Percentiles rank a stretch among this genome's conserved stretches.
These are phyloP conservation scores for Ciborinia camelliae DNA, from an alignment of 2,329 filamentous ascomycete genomes.

Conservation along the genomic window DNA sequence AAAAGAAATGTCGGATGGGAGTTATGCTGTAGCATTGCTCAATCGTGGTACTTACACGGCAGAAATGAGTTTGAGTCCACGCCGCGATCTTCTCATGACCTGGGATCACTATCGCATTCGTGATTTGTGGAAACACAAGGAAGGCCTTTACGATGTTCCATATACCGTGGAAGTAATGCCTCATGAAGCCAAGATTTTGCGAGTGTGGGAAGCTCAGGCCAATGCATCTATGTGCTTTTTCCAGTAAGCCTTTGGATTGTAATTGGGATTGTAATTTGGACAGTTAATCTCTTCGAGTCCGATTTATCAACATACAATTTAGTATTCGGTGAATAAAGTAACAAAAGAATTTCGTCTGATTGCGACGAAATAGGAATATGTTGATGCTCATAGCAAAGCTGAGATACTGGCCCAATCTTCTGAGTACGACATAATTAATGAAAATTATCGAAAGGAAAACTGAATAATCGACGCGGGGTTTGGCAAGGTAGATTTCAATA, in stretches of 20 bases:
- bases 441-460: not conserved
- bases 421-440: not conserved
- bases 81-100: constrained; percentile 23
- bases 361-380: not conserved
- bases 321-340: not conserved
- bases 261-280: too few relatives aligned
- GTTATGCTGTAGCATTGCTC: constrained; percentile 27
- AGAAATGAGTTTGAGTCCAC: constrained; percentile 26
- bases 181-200: constrained; percentile 27
- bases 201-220: constrained; percentile 21
- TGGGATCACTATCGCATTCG: constrained; percentile 26
- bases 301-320: not conserved
- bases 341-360: not conserved
- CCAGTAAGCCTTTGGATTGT: not conserved
- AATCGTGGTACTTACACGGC: constrained; percentile 26
- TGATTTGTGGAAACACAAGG: constrained; percentile 30
- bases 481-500: not conserved
- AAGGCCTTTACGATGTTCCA: constrained; percentile 27
- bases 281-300: not conserved
- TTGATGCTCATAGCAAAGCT: not conserved
- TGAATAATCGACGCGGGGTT: not conserved
- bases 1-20: constrained; percentile 26
- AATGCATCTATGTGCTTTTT: constrained; percentile 20
- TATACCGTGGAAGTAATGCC: constrained; percentile 27
- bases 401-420: too few relatives aligned